Conservation (phyloP, 768 basidiomycete species). For the Termitomyces sp. region DNA sequence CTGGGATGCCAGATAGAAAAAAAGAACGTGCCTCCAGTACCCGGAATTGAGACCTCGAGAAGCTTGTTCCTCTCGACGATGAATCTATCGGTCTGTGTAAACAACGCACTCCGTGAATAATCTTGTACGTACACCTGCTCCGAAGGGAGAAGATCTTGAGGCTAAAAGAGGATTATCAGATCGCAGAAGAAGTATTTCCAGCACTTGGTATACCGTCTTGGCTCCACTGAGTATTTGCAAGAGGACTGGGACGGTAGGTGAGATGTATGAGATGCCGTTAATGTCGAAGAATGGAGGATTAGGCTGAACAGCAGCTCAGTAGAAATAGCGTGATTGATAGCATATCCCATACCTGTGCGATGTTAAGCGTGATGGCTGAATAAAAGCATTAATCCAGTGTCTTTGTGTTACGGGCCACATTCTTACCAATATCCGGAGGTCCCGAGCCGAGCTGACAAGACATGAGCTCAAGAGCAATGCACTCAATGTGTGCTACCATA, state of each 20-base stretch:
- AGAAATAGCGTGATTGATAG: background rate
- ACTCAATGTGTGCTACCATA: background rate
- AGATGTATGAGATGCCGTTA: constrained; percentile 29
- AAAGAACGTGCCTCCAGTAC: constrained; percentile 26
- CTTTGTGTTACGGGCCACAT: background rate
- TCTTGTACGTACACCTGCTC: constrained; percentile 17
- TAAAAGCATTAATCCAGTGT: background rate
- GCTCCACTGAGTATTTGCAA: constrained; percentile 53
- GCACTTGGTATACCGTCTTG: constrained; percentile 5
- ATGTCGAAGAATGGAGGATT: constrained; percentile 29
- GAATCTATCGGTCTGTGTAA: background rate
- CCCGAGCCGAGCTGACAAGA: constrained; percentile 14
- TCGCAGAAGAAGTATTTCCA: background rate
- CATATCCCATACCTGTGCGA: constrained; percentile 13
- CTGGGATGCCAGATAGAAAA: background rate
- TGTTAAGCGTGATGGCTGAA: constrained; percentile 17
- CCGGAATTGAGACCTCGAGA: constrained; percentile 23
- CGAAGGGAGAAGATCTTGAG: constrained; percentile 46
- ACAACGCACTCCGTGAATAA: background rate
- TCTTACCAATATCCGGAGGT: constrained; percentile 16
- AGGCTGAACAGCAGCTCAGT: constrained; percentile 12
- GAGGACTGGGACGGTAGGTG: constrained; percentile 45
- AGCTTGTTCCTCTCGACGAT: constrained; percentile 17
- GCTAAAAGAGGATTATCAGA: constrained; percentile 10
- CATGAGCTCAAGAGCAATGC: background rate